Evolutionary conservation across 108 stramenopile species (phyloP).

Genomic region (Cyclostephanos invisitatus): DNA sequence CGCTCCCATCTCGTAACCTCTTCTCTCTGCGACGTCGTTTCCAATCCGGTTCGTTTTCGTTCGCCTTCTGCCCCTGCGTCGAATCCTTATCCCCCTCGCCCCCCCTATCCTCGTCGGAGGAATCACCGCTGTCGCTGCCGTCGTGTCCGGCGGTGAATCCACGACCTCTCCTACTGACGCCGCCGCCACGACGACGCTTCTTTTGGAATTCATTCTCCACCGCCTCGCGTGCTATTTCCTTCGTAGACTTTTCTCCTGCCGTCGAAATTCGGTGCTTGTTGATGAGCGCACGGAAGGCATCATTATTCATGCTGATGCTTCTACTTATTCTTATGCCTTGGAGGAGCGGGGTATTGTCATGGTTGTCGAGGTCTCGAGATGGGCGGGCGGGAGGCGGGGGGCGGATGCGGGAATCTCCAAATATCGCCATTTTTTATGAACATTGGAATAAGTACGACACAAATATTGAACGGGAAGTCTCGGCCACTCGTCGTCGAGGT

Average conservation of each 20-base stretch:
- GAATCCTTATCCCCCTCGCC: constrained; percentile 37
- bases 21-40: constrained; percentile 32
- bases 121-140: constrained; percentile 24
- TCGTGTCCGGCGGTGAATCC: constrained; percentile 1
- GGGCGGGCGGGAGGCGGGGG: too few species aligned
- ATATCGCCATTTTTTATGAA: too few species aligned
- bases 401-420: too few species aligned
- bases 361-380: too few species aligned
- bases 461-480: too few species aligned
- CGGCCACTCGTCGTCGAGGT: too few species aligned
- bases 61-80: neutral
- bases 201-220: constrained; percentile 73
- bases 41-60: constrained; percentile 26
- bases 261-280: constrained; percentile 20
- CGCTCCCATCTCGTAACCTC: constrained; percentile 28
- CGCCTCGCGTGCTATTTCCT: constrained; percentile 77
- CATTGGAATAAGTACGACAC: too few species aligned
- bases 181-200: constrained; percentile 30
- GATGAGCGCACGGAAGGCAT: constrained; percentile 72
- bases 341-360: too few species aligned
- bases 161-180: constrained; percentile 9
- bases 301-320: constrained; percentile 65
- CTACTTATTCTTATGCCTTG: too few species aligned
- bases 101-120: constrained; percentile 13
- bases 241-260: constrained; percentile 44